Evolutionary conservation across 2,329 filamentous ascomycete genomes (phyloP).

Genomic region (Pseudogymnoascus sp.): DNA sequence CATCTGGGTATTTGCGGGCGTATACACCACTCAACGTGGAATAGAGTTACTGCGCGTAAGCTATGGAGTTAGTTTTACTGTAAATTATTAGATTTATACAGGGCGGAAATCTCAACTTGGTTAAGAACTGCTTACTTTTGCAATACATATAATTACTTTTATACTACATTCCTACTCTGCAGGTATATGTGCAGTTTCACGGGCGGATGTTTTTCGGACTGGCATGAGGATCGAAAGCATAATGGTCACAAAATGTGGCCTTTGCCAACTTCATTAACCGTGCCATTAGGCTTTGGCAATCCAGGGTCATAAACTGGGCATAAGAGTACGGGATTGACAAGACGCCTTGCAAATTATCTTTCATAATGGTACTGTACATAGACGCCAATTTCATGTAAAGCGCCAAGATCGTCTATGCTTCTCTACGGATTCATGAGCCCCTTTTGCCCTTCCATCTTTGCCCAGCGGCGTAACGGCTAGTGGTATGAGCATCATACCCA

Average conservation of each 20-base stretch:
- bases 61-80: background rate
- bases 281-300: background rate
- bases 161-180: no score
- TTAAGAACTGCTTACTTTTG: background rate
- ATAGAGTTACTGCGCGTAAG: background rate
- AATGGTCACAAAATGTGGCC: background rate
- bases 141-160: background rate
- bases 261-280: background rate
- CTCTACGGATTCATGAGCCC: conserved; percentile 8
- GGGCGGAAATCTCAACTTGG: background rate
- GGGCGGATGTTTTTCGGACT: background rate
- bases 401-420: conserved; percentile 8
- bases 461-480: background rate
- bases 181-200: background rate
- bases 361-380: conserved; percentile 9
- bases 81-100: background rate
- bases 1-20: background rate
- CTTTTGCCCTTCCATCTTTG: background rate
- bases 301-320: background rate
- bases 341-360: conserved; percentile 1
- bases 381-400: conserved; percentile 7
- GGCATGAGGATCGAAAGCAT: background rate
- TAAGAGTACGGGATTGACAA: background rate
- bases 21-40: conserved; percentile 5
- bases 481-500: background rate